These are phyloP conservation scores for Cenchrus purpureus DNA, from an alignment of 176 grass and related monocot species.

Conservation along the genomic window DNA sequence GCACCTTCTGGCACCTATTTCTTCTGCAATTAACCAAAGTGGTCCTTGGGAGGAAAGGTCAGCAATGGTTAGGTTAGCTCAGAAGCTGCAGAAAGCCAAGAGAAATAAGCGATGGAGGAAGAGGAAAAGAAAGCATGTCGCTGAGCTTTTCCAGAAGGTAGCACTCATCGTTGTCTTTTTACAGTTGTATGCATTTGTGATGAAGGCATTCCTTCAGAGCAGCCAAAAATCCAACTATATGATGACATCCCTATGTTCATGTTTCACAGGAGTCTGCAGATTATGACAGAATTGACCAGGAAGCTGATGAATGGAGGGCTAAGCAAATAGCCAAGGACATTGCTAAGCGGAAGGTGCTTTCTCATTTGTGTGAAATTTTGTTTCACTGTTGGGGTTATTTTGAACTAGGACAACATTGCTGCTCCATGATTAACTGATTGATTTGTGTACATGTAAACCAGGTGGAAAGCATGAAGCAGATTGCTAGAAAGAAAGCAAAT, in stretches of 20 bases:
- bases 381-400: neutral
- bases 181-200: neutral
- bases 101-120: constrained; percentile 93
- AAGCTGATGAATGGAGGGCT: constrained; percentile 93
- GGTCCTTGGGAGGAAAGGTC: constrained; percentile 73
- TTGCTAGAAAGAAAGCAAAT: constrained; percentile 86
- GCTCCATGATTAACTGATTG: constrained; percentile 4
- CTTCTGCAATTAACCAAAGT: constrained; percentile 39
- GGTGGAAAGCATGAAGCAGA: constrained; percentile 89
- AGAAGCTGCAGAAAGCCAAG: constrained; percentile 85
- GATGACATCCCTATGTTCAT: constrained; percentile 21
- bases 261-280: constrained; percentile 67
- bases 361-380: constrained; percentile 11
- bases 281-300: constrained; percentile 72
- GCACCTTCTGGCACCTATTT: constrained; percentile 63
- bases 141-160: constrained; percentile 71
- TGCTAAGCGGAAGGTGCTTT: constrained; percentile 67
- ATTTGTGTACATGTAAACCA: constrained; percentile 44
- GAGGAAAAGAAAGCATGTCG: constrained; percentile 70
- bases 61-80: constrained; percentile 54
- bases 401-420: neutral
- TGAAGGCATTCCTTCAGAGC: neutral
- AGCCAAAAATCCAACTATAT: neutral
- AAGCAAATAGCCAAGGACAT: constrained; percentile 92
- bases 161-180: neutral